Evolutionary conservation across 345 rosid genomes (phyloP).

Genomic region (Isatis tinctoria): DNA sequence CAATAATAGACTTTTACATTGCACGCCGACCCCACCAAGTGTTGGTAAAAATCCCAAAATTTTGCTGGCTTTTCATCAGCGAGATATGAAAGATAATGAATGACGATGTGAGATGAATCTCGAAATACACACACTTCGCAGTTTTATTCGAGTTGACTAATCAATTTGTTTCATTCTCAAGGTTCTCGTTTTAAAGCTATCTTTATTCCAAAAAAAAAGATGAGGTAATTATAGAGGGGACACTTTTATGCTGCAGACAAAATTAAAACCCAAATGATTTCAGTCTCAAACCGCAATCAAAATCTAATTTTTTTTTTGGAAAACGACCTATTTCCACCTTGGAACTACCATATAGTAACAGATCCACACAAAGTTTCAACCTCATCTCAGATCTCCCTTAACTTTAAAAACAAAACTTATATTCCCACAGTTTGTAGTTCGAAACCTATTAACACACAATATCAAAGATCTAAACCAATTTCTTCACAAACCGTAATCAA

Average conservation of each 20-base stretch:
- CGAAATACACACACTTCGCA: too few relatives aligned
- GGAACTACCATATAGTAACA: too few relatives aligned
- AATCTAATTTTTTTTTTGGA: neutral
- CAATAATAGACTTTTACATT: conserved; percentile 4
- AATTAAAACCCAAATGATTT: neutral
- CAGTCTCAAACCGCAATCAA: neutral
- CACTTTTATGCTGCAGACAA: neutral
- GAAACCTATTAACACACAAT: too few relatives aligned
- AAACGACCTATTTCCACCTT: too few relatives aligned
- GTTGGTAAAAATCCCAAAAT: neutral
- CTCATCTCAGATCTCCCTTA: too few relatives aligned
- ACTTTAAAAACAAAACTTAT: too few relatives aligned
- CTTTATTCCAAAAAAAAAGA: neutral
- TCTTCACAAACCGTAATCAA: too few relatives aligned
- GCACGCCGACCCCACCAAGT: conserved; percentile 24
- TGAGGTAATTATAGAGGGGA: neutral
- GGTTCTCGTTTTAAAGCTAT: neutral
- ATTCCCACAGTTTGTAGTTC: too few relatives aligned
- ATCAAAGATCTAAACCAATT: too few relatives aligned
- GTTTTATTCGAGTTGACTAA: neutral
- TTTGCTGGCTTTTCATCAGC: neutral
- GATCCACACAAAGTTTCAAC: too few relatives aligned
- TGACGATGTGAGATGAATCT: neutral
- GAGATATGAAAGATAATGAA: neutral
- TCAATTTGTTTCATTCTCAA: neutral